Conservation (phyloP, 257 asterid species). For the Capsicum pubescens region DNA sequence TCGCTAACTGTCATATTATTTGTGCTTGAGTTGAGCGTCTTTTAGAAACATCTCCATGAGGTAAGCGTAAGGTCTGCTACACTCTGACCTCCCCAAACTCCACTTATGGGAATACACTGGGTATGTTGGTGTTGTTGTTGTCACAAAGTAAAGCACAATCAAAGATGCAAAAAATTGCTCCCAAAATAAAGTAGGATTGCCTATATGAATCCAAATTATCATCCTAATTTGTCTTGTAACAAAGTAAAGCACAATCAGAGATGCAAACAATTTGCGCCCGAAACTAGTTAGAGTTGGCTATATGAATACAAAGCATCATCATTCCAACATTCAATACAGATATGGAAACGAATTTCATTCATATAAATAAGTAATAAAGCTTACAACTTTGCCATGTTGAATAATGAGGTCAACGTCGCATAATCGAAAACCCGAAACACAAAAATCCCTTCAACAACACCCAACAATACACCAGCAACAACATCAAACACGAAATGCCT, state of each 20-base stretch:
- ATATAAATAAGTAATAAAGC: constrained; percentile 29
- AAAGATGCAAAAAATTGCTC: background rate
- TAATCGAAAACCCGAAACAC: constrained; percentile 57
- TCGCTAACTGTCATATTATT: too few species aligned
- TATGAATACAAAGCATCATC: too few species aligned
- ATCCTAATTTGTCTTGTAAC: background rate
- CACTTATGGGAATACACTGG: too few species aligned
- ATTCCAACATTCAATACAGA: too few species aligned
- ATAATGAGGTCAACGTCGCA: constrained; percentile 49
- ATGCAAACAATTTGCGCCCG: too few species aligned
- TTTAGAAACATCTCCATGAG: too few species aligned
- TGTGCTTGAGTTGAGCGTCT: too few species aligned
- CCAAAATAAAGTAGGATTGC: background rate
- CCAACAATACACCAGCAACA: constrained; percentile 66
- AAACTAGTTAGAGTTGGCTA: too few species aligned
- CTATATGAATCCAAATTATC: background rate
- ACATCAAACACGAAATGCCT: constrained; percentile 84
- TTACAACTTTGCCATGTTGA: constrained; percentile 51
- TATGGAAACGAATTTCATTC: background rate
- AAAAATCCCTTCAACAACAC: constrained; percentile 65
- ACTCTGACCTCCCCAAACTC: too few species aligned
- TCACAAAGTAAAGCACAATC: background rate
- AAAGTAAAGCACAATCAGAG: background rate
- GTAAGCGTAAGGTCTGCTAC: too few species aligned
- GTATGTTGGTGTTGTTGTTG: too few species aligned